Percentiles rank a stretch among this genome's conserved stretches.
phyloP scores from a whole-genome alignment of 305 asterid genomes.

The Plantago lanceolata region DNA sequence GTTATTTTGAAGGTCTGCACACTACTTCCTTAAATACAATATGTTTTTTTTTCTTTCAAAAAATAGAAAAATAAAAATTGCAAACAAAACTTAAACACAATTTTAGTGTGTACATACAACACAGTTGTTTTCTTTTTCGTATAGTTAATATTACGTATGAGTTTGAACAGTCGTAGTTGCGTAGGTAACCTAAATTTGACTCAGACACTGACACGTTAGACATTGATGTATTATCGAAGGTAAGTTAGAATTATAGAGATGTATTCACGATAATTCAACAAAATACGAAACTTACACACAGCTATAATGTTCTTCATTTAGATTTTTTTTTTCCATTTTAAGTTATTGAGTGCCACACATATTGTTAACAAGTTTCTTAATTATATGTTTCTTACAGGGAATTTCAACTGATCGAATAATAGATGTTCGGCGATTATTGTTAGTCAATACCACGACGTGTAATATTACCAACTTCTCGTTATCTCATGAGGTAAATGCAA shows the following conservation, averaged over 20 bases:
- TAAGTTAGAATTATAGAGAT: no score
- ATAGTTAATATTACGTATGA: no score
- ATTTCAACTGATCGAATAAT: slow-evolving; percentile 85
- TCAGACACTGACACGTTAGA: background rate
- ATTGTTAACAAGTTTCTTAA: background rate
- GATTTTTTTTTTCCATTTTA: no score
- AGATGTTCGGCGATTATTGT: slow-evolving; percentile 61
- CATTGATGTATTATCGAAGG: no score
- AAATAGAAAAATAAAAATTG: no score
- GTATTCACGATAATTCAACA: background rate
- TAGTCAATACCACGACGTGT: slow-evolving; percentile 56
- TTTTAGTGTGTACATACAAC: background rate
- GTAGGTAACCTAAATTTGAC: background rate
- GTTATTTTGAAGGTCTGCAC: slow-evolving; percentile 73
- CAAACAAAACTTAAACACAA: background rate
- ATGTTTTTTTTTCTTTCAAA: no score
- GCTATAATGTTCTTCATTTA: background rate
- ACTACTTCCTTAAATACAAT: background rate
- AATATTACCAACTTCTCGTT: slow-evolving; percentile 64
- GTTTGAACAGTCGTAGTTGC: background rate
- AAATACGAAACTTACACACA: background rate
- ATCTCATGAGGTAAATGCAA: slow-evolving; percentile 65
- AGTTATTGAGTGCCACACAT: background rate
- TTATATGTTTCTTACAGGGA: slow-evolving; percentile 42
- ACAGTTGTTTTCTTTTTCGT: background rate